phyloP scores from a whole-genome alignment of 306 rosid genomes.

The Begonia fuchsioides region DNA sequence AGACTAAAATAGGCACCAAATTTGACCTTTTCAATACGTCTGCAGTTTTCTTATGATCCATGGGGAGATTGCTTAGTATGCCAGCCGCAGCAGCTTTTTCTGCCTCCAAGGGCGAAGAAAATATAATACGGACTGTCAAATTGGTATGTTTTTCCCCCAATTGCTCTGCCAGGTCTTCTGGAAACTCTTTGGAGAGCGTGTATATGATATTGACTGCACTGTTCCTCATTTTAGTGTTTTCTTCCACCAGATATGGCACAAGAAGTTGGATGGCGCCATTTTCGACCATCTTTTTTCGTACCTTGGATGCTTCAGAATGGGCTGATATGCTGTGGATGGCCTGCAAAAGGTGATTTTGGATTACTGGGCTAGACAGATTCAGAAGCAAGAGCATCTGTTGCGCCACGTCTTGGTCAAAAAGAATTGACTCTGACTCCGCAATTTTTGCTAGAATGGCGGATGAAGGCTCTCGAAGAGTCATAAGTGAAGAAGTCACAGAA shows the following conservation, averaged over 20 bases:
- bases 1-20: constrained; percentile 40
- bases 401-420: constrained; percentile 43
- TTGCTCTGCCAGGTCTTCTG: constrained; percentile 54
- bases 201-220: constrained; percentile 39
- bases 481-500: constrained; percentile 84
- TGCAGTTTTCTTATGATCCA: constrained; percentile 45
- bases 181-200: constrained; percentile 56
- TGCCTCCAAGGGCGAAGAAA: constrained; percentile 28
- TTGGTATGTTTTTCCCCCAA: constrained; percentile 43
- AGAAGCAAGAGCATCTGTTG: constrained; percentile 85
- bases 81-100: constrained; percentile 64
- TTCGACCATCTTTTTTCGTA: constrained; percentile 58
- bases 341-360: constrained; percentile 60
- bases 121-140: constrained; percentile 31
- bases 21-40: constrained; percentile 42
- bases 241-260: constrained; percentile 56
- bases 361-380: constrained; percentile 64
- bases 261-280: constrained; percentile 70
- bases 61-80: constrained; percentile 55
- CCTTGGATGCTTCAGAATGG: constrained; percentile 44
- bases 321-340: constrained; percentile 71
- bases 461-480: constrained; percentile 85
- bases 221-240: constrained; percentile 28
- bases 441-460: constrained; percentile 79
- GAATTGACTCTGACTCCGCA: constrained; percentile 56